Conservation (phyloP, 2,329 filamentous ascomycete genomes). For the Botrytis sinoallii region DNA sequence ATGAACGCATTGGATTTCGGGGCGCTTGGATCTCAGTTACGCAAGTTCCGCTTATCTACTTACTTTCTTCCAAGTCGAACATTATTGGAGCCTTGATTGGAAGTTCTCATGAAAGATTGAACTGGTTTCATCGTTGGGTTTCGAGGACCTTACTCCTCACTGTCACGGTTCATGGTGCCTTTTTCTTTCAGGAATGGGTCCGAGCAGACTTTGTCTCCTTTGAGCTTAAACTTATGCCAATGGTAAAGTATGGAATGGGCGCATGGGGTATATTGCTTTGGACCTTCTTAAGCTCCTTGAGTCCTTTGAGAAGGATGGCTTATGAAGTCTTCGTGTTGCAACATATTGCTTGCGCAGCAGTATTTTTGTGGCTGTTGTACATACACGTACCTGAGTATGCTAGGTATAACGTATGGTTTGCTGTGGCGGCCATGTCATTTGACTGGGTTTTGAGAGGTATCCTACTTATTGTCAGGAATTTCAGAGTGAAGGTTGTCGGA, state of each 20-base stretch:
- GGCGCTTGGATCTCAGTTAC: slow-evolving; percentile 65
- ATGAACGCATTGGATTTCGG: slow-evolving; percentile 64
- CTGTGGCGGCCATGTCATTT: slow-evolving; percentile 58
- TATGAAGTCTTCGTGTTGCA: slow-evolving; percentile 71
- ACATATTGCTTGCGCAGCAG: slow-evolving; percentile 58
- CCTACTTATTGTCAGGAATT: slow-evolving; percentile 50
- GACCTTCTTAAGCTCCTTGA: slow-evolving; percentile 61
- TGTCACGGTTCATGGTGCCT: slow-evolving; percentile 65
- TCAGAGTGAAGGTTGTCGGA: slow-evolving; percentile 41
- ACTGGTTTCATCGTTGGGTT: slow-evolving; percentile 73
- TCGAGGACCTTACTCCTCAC: slow-evolving; percentile 67
- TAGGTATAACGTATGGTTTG: slow-evolving; percentile 63
- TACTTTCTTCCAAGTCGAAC: slow-evolving; percentile 59
- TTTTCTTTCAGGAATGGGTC: slow-evolving; percentile 65
- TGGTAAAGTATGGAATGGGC: slow-evolving; percentile 64
- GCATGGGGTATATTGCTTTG: slow-evolving; percentile 65
- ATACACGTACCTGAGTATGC: slow-evolving; percentile 60
- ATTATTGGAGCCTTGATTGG: slow-evolving; percentile 60
- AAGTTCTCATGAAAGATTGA: slow-evolving; percentile 64
- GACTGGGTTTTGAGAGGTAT: slow-evolving; percentile 53
- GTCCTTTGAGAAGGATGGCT: slow-evolving; percentile 60
- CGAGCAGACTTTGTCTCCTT: slow-evolving; percentile 55
- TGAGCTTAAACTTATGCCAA: slow-evolving; percentile 59
- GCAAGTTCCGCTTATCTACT: slow-evolving; percentile 62
- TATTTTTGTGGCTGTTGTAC: slow-evolving; percentile 62